Base-by-base conservation (phyloP, 176 grass and related monocot genomes). In the Tuctoria greenei region DNA sequence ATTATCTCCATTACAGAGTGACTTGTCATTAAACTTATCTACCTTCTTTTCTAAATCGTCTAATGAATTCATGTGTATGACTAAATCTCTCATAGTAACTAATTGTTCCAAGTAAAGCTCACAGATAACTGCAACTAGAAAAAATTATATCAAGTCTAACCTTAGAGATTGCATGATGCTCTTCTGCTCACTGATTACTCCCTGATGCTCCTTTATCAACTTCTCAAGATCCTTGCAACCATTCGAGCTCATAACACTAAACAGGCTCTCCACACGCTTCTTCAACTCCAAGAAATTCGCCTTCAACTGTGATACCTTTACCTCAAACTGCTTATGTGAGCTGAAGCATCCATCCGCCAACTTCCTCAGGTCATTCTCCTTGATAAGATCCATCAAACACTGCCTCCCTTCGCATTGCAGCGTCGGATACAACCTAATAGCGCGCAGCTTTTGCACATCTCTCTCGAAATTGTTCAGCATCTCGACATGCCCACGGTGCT, bases 141-240 rank as follows among this genome's bases (percentile, higher is more conserved):
- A 64, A 69, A 47, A 20, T 57, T n/a, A 80, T 71, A 45, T 46
- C 12, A 42, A 69, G 49, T 63, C 79, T 79, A 86, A 97, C 95
- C 95, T 97, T 73, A 97, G 68, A 84, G 91, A 76, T 47, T 97
- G 95, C 95, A 97, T 97, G 66, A 93, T 91, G 81, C 68, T 94
- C 73, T 93, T 97, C 84, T 97, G 91, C 41, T 94, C 88, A 71
- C 73, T 74, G 23, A 97, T 81, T 73, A 92, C 36, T 81, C 74
- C 91, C 38, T 92, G 88, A 31, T 90, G 88, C 44, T 92, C 91
- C 43, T 84, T 97, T 72, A 92, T 83, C 56, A 86, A 65, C 5
- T 37, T 17, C 45, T 99, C 95, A 78, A 99, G 79, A 86, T 99
- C 95, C 76, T 87, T 94, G 55, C 73, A 87, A 14, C 67, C 73